Evolutionary conservation across 805 yeast genomes (phyloP).

Genomic region (Candida xiaguanensis): DNA sequence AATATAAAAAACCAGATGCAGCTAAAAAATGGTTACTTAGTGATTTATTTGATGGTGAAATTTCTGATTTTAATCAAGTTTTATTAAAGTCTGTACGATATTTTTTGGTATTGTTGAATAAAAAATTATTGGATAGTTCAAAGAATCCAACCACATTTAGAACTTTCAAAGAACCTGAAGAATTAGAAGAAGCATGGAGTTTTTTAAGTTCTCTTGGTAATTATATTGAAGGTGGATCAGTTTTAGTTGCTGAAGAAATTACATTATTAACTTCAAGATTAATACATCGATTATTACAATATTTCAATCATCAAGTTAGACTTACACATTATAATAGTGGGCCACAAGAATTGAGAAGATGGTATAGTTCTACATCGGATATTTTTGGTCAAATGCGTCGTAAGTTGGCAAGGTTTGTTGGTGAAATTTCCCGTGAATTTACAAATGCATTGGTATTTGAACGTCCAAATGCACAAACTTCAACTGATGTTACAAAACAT

Average conservation of each 20-base stretch:
- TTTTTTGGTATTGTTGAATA: constrained; percentile 64
- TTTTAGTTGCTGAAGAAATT: constrained; percentile 76
- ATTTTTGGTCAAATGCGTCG: constrained; percentile 75
- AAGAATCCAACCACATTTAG: constrained; percentile 60
- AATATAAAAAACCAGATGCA: constrained; percentile 50
- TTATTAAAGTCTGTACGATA: constrained; percentile 72
- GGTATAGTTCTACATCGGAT: constrained; percentile 66
- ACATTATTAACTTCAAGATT: constrained; percentile 62
- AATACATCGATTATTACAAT: constrained; percentile 63
- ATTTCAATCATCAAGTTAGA: constrained; percentile 65
- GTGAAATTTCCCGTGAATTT: constrained; percentile 62
- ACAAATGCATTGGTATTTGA: constrained; percentile 68
- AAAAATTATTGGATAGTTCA: constrained; percentile 76
- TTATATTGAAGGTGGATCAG: constrained; percentile 76
- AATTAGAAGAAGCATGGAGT: constrained; percentile 77
- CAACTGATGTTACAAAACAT: constrained; percentile 42
- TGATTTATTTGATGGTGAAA: constrained; percentile 55
- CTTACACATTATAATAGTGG: constrained; percentile 50
- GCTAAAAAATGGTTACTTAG: constrained; percentile 70
- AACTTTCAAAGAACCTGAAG: constrained; percentile 89
- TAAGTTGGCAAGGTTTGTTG: constrained; percentile 74
- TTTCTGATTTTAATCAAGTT: constrained; percentile 52
- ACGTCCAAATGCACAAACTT: constrained; percentile 27
- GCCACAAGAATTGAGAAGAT: constrained; percentile 45
- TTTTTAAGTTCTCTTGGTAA: constrained; percentile 74